Conservation (phyloP, 75 land plant species). For the Pinus albicaulis region DNA sequence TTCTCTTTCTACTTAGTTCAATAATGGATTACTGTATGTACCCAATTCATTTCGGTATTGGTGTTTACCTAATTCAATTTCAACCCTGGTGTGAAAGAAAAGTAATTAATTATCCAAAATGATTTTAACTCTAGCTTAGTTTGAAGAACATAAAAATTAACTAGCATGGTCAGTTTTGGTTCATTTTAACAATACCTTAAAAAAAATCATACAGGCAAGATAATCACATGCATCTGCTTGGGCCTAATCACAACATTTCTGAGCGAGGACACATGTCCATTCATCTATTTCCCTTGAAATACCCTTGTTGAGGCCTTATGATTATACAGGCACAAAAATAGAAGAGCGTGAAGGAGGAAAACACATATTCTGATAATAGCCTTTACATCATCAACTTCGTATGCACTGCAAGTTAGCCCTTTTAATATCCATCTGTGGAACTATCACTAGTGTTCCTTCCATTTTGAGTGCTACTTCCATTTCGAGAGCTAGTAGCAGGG, state of each 20-base stretch:
- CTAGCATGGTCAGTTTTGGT: background rate
- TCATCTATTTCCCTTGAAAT: slow-evolving; percentile 25
- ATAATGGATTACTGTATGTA: no score
- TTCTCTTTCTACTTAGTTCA: no score
- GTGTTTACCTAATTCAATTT: no score
- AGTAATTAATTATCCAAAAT: background rate
- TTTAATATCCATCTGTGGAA: no score
- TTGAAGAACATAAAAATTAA: background rate
- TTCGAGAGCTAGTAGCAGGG: no score
- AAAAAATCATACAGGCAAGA: no score
- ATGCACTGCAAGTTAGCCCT: slow-evolving; percentile 8
- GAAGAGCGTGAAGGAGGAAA: slow-evolving; percentile 26
- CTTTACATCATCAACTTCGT: slow-evolving; percentile 35
- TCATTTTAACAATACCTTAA: background rate
- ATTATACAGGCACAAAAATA: slow-evolving; percentile 28
- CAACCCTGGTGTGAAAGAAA: no score
- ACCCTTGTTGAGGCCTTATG: slow-evolving; percentile 42
- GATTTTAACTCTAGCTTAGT: background rate
- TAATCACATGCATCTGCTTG: slow-evolving; percentile 34
- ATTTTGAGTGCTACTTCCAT: no score
- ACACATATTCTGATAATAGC: slow-evolving; percentile 21
- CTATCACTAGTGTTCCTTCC: no score
- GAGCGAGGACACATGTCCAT: slow-evolving; percentile 33
- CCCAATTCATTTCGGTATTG: no score
- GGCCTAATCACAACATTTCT: slow-evolving; percentile 24